Evolutionary conservation across 345 rosid species (phyloP).

Genomic region (Firmiana major): DNA sequence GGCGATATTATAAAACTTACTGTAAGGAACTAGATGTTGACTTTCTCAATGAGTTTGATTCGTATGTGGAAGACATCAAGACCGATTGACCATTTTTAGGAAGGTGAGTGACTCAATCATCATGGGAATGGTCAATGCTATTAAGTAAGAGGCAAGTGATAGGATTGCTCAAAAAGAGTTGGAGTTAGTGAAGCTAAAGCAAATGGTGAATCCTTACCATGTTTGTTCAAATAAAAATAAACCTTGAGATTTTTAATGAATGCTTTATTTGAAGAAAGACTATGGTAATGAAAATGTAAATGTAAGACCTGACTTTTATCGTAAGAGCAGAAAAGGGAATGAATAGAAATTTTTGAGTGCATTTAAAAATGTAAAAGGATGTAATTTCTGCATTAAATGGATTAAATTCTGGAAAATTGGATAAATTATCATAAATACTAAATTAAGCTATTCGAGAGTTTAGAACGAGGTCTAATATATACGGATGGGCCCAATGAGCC

Average conservation of each 20-base stretch:
- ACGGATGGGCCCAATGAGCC: no score
- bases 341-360: no score
- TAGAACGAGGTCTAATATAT: no score
- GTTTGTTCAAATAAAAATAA: conserved; percentile 26
- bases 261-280: no score
- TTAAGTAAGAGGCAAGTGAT: conserved; percentile 64
- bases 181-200: conserved; percentile 53
- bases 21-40: conserved; percentile 39
- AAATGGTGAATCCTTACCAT: conserved; percentile 30
- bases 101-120: conserved; percentile 74
- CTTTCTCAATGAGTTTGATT: conserved; percentile 57
- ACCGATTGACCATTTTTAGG: conserved; percentile 58
- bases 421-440: no score
- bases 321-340: no score
- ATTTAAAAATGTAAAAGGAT: no score
- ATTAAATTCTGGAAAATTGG: no score
- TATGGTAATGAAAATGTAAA: no score
- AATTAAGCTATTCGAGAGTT: no score
- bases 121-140: conserved; percentile 63
- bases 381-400: no score
- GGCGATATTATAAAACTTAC: conserved; percentile 32
- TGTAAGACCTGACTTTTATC: no score
- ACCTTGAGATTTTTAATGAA: not conserved
- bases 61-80: conserved; percentile 56
- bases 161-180: conserved; percentile 58